Percentiles rank a stretch among this genome's conserved stretches.
Evolutionary conservation across 768 basidiomycete genomes (phyloP).

Genomic region (Cystobasidium onofrii): DNA sequence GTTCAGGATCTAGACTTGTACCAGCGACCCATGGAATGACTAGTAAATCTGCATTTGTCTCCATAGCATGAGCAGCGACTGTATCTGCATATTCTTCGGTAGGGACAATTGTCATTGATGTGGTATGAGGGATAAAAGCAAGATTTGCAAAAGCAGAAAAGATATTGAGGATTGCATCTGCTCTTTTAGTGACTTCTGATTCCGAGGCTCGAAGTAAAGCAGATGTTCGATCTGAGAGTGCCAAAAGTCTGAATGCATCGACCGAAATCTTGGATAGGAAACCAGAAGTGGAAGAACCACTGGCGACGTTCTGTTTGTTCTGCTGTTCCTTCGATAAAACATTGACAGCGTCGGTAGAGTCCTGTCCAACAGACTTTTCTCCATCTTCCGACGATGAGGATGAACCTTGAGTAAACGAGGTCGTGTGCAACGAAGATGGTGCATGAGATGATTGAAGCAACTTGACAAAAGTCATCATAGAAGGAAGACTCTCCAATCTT

Average conservation of each 20-base stretch:
- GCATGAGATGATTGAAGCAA: constrained; percentile 55
- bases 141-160: constrained; percentile 71
- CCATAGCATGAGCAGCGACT: constrained; percentile 47
- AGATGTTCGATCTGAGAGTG: constrained; percentile 78
- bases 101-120: constrained; percentile 67
- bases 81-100: constrained; percentile 62
- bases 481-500: constrained; percentile 76
- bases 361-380: neutral
- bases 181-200: constrained; percentile 54
- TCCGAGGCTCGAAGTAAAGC: constrained; percentile 74
- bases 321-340: neutral
- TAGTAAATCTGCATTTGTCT: constrained; percentile 54
- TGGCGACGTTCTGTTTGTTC: neutral
- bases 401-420: neutral
- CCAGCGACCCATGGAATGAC: constrained; percentile 74
- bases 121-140: constrained; percentile 58
- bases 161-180: constrained; percentile 64
- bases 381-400: neutral
- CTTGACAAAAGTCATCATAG: constrained; percentile 81
- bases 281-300: neutral
- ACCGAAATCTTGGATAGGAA: constrained; percentile 29
- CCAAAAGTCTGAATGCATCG: constrained; percentile 77
- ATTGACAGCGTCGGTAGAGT: neutral
- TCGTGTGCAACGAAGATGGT: constrained; percentile 28
- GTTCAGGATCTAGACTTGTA: neutral